Conservation (phyloP, 148 eudicot species). For the Polygonum maritimum region DNA sequence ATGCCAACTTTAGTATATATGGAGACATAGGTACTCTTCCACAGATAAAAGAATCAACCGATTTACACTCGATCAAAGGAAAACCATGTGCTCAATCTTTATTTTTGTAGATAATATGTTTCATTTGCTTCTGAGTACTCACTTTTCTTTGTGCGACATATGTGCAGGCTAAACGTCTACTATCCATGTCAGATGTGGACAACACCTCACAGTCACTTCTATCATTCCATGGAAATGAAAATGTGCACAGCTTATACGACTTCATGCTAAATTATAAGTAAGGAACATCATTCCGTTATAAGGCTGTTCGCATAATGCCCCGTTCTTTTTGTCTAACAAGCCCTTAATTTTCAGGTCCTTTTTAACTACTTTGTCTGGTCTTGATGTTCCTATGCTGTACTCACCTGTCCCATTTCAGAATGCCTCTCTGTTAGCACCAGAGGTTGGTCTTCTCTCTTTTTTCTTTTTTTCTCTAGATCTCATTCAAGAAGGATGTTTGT, state of each 20-base stretch:
- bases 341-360: slow-evolving; percentile 38
- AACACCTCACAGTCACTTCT: slow-evolving; percentile 71
- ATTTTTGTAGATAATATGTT: background rate
- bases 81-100: background rate
- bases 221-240: slow-evolving; percentile 55
- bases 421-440: slow-evolving; percentile 78
- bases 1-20: background rate
- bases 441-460: slow-evolving; percentile 34
- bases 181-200: slow-evolving; percentile 56
- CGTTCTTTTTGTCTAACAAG: background rate
- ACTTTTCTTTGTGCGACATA: background rate
- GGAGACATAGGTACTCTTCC: background rate
- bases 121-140: background rate
- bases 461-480: background rate
- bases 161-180: slow-evolving; percentile 55
- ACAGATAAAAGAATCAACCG: background rate
- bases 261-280: slow-evolving; percentile 70
- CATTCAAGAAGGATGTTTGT: background rate
- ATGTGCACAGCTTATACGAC: slow-evolving; percentile 79
- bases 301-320: background rate
- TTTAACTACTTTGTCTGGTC: slow-evolving; percentile 40
- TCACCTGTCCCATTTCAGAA: slow-evolving; percentile 75
- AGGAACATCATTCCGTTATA: background rate
- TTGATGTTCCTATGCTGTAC: slow-evolving; percentile 79
- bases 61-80: background rate